Evolutionary conservation across 2,329 filamentous ascomycete species (phyloP).

Genomic region (Alternaria solani): DNA sequence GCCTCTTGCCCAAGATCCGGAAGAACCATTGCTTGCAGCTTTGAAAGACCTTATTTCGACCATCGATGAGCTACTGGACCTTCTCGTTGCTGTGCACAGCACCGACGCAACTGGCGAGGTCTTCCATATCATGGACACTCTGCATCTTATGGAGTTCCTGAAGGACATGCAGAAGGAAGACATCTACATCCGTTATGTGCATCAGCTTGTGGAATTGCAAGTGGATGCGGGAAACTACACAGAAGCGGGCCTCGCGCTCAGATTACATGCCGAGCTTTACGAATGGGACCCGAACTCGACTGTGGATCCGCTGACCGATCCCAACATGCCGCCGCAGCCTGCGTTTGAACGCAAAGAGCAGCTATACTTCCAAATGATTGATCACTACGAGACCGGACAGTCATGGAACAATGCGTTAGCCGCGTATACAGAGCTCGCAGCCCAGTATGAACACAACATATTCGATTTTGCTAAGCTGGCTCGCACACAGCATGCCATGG

Average conservation of each 20-base stretch:
- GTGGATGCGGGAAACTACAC: conserved; percentile 77
- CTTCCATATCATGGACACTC: conserved; percentile 83
- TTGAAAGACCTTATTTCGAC: conserved; percentile 82
- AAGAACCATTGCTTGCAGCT: conserved; percentile 78
- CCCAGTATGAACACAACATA: conserved; percentile 87
- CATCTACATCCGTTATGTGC: conserved; percentile 94
- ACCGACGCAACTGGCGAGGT: conserved; percentile 77
- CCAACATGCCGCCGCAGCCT: conserved; percentile 80
- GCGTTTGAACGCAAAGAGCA: conserved; percentile 92
- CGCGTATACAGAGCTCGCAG: conserved; percentile 88
- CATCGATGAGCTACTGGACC: conserved; percentile 87
- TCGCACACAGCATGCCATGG: conserved; percentile 86
- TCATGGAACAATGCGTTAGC: conserved; percentile 89
- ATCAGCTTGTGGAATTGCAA: conserved; percentile 85
- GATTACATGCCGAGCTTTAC: conserved; percentile 90
- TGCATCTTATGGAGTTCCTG: conserved; percentile 94
- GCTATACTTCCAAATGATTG: conserved; percentile 94
- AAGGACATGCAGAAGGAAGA: conserved; percentile 97
- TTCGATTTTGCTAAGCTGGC: conserved; percentile 95
- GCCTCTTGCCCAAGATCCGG: conserved; percentile 68
- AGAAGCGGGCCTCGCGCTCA: conserved; percentile 87
- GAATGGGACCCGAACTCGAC: conserved; percentile 81
- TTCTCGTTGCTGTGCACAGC: conserved; percentile 88
- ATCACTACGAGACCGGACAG: conserved; percentile 91
- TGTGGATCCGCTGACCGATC: conserved; percentile 73